Conservation (phyloP, 1,284 basidiomycete species). For the Moesziomyces sp. region DNA sequence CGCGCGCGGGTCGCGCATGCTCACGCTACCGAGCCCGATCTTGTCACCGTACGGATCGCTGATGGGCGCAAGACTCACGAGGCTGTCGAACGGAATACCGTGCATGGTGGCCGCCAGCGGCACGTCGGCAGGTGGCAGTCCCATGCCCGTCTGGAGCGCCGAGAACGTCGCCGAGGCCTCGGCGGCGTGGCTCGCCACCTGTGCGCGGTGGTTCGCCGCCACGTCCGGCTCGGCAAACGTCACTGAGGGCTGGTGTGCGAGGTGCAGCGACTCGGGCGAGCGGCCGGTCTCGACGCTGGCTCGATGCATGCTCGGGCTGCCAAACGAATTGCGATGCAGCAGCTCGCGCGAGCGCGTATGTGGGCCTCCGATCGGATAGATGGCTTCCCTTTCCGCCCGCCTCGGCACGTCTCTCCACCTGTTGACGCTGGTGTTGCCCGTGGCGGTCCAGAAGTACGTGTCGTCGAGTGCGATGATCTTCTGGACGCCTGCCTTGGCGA, state of each 20-base stretch:
- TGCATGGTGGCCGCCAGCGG: conserved; percentile 67
- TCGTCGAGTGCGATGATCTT: conserved; percentile 87
- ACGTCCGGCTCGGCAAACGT: conserved; percentile 35
- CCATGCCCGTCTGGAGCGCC: conserved; percentile 34
- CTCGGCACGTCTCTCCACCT: conserved; percentile 78
- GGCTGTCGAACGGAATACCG: conserved; percentile 82
- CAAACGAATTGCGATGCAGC: conserved; percentile 23
- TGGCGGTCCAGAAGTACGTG: conserved; percentile 88
- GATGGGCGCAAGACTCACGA: conserved; percentile 81
- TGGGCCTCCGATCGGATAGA: conserved; percentile 45
- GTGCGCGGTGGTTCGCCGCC: conserved; percentile 4
- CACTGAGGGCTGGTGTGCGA: conserved; percentile 33
- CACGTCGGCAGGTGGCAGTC: conserved; percentile 25
- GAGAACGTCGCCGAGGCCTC: conserved; percentile 12
- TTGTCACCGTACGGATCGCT: conserved; percentile 75
- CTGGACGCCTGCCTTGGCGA: conserved; percentile 77
- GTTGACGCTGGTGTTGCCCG: conserved; percentile 80
- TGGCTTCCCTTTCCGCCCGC: conserved; percentile 43
- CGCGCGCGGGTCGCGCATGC: conserved; percentile 43
- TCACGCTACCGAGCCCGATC: conserved; percentile 54
- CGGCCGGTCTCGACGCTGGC: conserved; percentile 28
- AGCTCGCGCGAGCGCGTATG: conserved; percentile 21
- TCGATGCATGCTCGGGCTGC: conserved; percentile 26
- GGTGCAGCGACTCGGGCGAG: conserved; percentile 20
- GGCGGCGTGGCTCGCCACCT: not conserved